Evolutionary conservation across 1,284 basidiomycete species (phyloP), one percentile per base, ranked within the genome.

Genomic region (Cystobasidium sp.): DNA sequence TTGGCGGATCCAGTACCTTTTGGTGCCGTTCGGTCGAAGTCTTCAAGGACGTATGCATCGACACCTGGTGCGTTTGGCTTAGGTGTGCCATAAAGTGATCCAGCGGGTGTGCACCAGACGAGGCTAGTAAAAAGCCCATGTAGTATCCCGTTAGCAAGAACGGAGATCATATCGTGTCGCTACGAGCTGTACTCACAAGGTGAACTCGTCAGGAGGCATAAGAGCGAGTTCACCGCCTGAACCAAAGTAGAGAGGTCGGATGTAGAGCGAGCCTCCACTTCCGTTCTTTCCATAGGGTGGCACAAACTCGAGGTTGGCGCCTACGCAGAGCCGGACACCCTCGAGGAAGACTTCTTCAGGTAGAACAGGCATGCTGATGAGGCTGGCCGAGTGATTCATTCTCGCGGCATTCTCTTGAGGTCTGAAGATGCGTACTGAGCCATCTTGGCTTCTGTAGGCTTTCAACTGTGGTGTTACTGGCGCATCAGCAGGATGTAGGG

Each of bases 21-120:
- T 0, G 81, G 81, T 8, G 82, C 82, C 1, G 81, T 79, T 18
- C 82, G 78, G 76, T 82, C 82, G 51, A 83, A 83, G 10, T 78
- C 77, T 67, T 83, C 80, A 14, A 83, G 74, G 10, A 83, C 80
- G 56, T 81, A 77, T 1, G 79, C 81, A 43, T 82, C 82, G 37
- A 83, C 79, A 4, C 81, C 81, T 5, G 82, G 81, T 1, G 68
- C 78, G 43, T 76, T 76, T 20, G 75, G 76, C 52, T 78, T 78
- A 1, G 80, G 77, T 14, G 78, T 74, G 37, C 82, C 81, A 76
- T 83, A 83, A 7, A 82, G 79, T n/a, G 77, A 78, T 43, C 81
- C 81, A 16, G 80, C 80, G 18, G 81, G 82, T 12, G 82, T 81
- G 24, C 80, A 80, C 75, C 80, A 82, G 37, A 83, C 80, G 65